Percentiles rank a stretch among this genome's conserved stretches.
These are phyloP conservation scores for Cadophora sp. DNA, from an alignment of 2,329 filamentous ascomycete genomes.

Conservation along the genomic window DNA sequence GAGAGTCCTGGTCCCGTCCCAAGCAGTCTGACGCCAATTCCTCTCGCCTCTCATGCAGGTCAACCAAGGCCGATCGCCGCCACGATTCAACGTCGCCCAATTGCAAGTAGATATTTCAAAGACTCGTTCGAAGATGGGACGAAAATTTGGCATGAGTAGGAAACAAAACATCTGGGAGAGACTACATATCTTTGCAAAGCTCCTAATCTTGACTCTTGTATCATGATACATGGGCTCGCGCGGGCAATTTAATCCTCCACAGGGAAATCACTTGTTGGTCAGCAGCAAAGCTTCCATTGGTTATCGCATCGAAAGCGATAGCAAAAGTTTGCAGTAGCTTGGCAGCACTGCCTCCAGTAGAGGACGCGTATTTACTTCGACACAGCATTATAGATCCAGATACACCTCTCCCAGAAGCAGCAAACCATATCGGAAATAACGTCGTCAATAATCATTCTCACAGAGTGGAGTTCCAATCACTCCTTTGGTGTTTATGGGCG, in stretches of 20 bases:
- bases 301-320: constrained; percentile 9
- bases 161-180: background rate
- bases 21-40: background rate
- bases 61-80: constrained; percentile 15
- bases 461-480: background rate
- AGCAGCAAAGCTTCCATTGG: background rate
- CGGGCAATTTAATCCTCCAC: background rate
- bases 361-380: no score
- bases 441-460: no score
- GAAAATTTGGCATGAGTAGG: background rate
- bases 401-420: no score
- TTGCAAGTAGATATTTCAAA: background rate
- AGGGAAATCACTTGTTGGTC: background rate
- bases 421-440: no score
- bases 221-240: background rate
- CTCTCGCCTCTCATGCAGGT: constrained; percentile 15
- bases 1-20: no score
- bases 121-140: constrained; percentile 2
- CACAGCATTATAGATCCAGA: no score
- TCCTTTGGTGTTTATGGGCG: background rate
- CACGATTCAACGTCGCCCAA: constrained; percentile 3
- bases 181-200: background rate
- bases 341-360: background rate
- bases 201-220: background rate
- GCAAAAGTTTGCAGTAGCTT: background rate